Conservation (phyloP, 495 filamentous ascomycete genomes). For the Podospora pseudopauciseta region DNA sequence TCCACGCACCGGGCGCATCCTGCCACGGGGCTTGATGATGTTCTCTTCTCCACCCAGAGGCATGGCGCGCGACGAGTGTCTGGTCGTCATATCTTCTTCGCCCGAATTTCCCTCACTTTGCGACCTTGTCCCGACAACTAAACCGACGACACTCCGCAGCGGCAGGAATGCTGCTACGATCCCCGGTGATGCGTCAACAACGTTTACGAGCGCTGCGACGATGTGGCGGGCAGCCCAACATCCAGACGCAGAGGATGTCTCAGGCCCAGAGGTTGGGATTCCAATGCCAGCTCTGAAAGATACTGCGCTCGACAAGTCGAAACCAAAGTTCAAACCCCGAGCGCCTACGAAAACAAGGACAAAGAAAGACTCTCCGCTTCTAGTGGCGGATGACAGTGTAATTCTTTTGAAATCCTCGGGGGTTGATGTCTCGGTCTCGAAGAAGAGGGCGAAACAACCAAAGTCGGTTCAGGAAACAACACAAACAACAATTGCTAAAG, state of each 20-base stretch:
- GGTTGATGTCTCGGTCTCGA: background rate
- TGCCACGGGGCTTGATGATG: conserved; percentile 29
- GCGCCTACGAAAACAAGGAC: background rate
- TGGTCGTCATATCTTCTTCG: conserved; percentile 44
- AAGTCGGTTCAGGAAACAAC: conserved; percentile 19
- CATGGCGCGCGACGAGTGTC: conserved; percentile 23
- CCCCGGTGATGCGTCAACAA: conserved; percentile 29
- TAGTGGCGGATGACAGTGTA: background rate
- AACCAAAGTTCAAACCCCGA: background rate
- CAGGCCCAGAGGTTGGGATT: background rate
- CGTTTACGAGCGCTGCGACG: conserved; percentile 43
- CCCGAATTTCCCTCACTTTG: conserved; percentile 43
- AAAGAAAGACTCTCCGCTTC: background rate
- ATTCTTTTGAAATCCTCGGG: background rate
- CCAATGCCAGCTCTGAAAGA: background rate
- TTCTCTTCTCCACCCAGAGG: conserved; percentile 38
- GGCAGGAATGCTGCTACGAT: conserved; percentile 35
- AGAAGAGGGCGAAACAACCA: conserved; percentile 13
- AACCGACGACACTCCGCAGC: conserved; percentile 26
- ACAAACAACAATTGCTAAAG: conserved; percentile 33
- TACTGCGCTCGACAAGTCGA: background rate
- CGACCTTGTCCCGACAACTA: conserved; percentile 37
- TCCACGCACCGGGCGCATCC: conserved; percentile 41
- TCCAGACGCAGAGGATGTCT: conserved; percentile 4
- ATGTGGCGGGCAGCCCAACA: conserved; percentile 26